A percentile compares a stretch with the other conserved stretches of the same genome.
Evolutionary conservation across 495 filamentous ascomycete genomes (phyloP).

Genomic region (Alectoria sarmentosa): DNA sequence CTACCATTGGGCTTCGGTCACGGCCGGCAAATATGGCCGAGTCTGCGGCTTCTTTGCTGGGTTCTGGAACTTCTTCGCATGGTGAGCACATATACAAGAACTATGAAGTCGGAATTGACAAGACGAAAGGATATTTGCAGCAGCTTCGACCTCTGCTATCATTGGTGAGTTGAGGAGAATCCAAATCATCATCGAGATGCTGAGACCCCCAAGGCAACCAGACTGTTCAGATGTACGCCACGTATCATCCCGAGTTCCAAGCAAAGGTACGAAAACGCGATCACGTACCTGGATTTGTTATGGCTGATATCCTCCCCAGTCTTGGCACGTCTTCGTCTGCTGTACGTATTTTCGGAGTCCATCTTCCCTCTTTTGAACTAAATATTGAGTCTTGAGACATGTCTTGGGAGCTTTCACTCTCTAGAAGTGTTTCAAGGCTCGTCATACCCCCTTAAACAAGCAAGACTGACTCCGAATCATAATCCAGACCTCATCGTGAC

Average conservation of each 20-base stretch:
- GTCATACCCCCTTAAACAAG: no score
- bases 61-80: slow-evolving; percentile 71
- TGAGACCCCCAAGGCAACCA: slow-evolving; percentile 35
- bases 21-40: slow-evolving; percentile 62
- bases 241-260: slow-evolving; percentile 57
- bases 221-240: slow-evolving; percentile 59
- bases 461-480: no score
- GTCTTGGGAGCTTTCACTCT: no score
- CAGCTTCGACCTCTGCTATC: slow-evolving; percentile 60
- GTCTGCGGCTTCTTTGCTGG: slow-evolving; percentile 69
- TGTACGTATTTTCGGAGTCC: no score
- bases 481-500: slow-evolving; percentile 55
- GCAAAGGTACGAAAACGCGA: slow-evolving; percentile 21
- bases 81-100: slow-evolving; percentile 30
- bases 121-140: slow-evolving; percentile 35
- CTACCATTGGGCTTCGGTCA: slow-evolving; percentile 75
- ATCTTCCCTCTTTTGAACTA: no score
- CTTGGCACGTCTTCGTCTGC: slow-evolving; percentile 70
- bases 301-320: slow-evolving; percentile 25
- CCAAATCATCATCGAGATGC: not conserved
- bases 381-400: no score
- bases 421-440: no score
- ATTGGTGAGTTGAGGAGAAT: slow-evolving; percentile 38
- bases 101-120: not conserved
- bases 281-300: not conserved